Evolutionary conservation across 306 rosid species (phyloP).

Genomic region (Calophaca sinica): DNA sequence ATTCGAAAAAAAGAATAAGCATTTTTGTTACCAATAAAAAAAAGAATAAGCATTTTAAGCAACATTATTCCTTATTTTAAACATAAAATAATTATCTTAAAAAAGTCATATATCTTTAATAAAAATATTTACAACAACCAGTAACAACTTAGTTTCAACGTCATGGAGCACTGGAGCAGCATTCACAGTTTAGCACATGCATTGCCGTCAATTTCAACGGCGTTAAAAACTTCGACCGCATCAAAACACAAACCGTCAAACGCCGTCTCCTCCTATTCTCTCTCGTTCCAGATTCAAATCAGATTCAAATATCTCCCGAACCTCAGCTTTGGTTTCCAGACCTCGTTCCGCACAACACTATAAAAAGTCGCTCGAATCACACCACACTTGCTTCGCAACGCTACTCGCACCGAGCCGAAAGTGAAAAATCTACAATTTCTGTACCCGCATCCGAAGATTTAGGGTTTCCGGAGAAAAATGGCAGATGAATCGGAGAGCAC

Average conservation of each 20-base stretch:
- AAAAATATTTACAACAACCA: too few species aligned
- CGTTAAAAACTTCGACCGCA: slow-evolving; percentile 22
- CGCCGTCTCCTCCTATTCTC: slow-evolving; percentile 38
- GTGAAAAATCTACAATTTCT: neutral
- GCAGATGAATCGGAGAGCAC: slow-evolving; percentile 67
- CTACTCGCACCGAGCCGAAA: slow-evolving; percentile 28
- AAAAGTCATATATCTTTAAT: too few species aligned
- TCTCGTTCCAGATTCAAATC: neutral
- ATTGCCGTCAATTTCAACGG: slow-evolving; percentile 42
- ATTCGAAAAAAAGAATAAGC: too few species aligned
- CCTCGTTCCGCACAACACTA: slow-evolving; percentile 51
- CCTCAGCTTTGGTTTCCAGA: slow-evolving; percentile 42
- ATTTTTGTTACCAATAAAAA: too few species aligned
- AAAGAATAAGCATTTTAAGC: too few species aligned
- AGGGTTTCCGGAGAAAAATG: slow-evolving; percentile 57
- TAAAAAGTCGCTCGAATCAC: slow-evolving; percentile 33
- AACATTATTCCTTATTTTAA: too few species aligned
- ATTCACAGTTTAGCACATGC: neutral
- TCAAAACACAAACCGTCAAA: slow-evolving; percentile 27
- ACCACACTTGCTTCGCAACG: slow-evolving; percentile 42
- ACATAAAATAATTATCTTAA: too few species aligned
- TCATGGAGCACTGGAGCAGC: neutral
- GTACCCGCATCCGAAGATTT: slow-evolving; percentile 19
- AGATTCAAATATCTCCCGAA: slow-evolving; percentile 47
- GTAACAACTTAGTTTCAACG: neutral